Percentiles rank a stretch among this genome's conserved stretches.
Evolutionary conservation across 257 asterid species (phyloP).

Genomic region (Anisodus tanguticus): DNA sequence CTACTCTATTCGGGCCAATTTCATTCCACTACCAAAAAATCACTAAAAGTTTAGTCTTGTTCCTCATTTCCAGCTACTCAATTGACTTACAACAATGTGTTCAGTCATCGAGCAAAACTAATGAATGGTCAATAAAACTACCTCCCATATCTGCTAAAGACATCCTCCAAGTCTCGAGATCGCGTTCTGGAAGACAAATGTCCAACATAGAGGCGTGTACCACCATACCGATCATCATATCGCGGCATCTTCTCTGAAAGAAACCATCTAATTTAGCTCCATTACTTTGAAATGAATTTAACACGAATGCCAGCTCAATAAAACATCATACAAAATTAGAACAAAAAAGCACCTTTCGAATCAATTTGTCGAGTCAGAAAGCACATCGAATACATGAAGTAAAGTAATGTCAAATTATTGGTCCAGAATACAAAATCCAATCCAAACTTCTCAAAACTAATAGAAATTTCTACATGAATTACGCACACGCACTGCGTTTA

Average conservation of each 20-base stretch:
- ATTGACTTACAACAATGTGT: background rate
- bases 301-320: background rate
- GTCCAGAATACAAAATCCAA: background rate
- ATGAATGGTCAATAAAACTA: background rate
- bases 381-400: background rate
- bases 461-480: too few species aligned
- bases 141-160: constrained; percentile 67
- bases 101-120: background rate
- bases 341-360: background rate
- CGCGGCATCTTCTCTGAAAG: constrained; percentile 58
- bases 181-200: constrained; percentile 61
- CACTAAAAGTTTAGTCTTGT: background rate
- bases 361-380: background rate
- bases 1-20: background rate
- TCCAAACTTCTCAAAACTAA: too few species aligned
- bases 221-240: constrained; percentile 58
- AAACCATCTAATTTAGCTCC: constrained; percentile 18
- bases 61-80: background rate
- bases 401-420: too few species aligned
- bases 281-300: background rate
- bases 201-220: constrained; percentile 62
- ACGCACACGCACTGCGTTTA: too few species aligned
- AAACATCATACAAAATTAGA: background rate
- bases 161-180: constrained; percentile 63
- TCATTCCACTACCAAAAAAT: constrained; percentile 10